Evolutionary conservation across 225 moss, liverwort and hornwort species (phyloP).

Genomic region (Takakia lepidozioides): DNA sequence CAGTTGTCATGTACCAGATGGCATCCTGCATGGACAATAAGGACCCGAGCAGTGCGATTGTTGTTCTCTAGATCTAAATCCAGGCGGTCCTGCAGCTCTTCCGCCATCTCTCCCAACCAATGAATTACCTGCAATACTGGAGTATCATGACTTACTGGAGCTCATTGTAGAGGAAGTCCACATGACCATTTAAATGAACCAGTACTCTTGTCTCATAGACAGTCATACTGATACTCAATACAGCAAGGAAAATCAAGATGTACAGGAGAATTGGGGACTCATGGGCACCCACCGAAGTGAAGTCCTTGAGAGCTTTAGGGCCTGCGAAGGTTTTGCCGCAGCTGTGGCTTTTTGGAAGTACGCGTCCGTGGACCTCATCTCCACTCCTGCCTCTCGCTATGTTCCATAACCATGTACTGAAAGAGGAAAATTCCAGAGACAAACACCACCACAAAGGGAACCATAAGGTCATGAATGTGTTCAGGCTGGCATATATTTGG

Average conservation of each 20-base stretch:
- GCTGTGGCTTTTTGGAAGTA: conserved; percentile 77
- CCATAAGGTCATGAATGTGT: too few relatives aligned
- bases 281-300: conserved; percentile 48
- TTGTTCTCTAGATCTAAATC: conserved; percentile 69
- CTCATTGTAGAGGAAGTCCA: too few relatives aligned
- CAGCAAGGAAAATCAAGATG: too few relatives aligned
- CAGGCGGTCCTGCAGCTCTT: conserved; percentile 81
- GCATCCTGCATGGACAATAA: conserved; percentile 67
- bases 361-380: conserved; percentile 72
- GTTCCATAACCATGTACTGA: conserved; percentile 89
- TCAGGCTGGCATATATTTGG: too few relatives aligned
- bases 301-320: conserved; percentile 58
- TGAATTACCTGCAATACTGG: conserved; percentile 54
- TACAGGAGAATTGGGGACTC: neutral
- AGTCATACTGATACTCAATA: too few relatives aligned
- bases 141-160: too few relatives aligned
- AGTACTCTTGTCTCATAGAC: too few relatives aligned
- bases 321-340: conserved; percentile 92
- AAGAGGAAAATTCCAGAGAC: neutral
- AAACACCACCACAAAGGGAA: neutral
- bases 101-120: conserved; percentile 85
- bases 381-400: conserved; percentile 71
- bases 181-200: too few relatives aligned
- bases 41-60: conserved; percentile 65
- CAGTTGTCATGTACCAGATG: conserved; percentile 35